Evolutionary conservation across 1,139 yeast genomes (phyloP).

Genomic region (Zhuliangozyma parablackwelliae): DNA sequence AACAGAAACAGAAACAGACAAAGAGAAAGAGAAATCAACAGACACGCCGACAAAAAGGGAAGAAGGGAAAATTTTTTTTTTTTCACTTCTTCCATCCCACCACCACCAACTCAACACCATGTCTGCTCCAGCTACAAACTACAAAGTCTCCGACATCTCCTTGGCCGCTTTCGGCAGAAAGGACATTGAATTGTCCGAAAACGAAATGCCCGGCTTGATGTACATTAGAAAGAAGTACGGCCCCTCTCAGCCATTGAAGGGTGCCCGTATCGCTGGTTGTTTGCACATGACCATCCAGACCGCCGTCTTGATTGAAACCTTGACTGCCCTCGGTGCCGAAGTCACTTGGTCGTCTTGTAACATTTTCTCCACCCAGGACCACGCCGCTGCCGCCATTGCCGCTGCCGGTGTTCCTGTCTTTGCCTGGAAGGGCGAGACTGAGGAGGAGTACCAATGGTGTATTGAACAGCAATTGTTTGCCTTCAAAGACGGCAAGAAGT

Average conservation of each 20-base stretch:
- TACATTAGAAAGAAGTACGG: constrained; percentile 95
- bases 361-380: constrained; percentile 99
- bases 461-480: constrained; percentile 98
- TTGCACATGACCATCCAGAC: constrained; percentile 99
- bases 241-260: constrained; percentile 89
- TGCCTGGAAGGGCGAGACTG: constrained; percentile 99
- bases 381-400: constrained; percentile 99
- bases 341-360: constrained; percentile 99
- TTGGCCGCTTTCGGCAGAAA: constrained; percentile 99
- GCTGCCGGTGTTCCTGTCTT: constrained; percentile 99
- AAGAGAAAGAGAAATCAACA: no score
- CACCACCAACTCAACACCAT: constrained; percentile 7
- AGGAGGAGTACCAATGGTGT: constrained; percentile 99
- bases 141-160: constrained; percentile 97
- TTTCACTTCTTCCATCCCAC: not conserved
- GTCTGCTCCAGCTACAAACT: constrained; percentile 48
- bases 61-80: not conserved
- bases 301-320: constrained; percentile 97
- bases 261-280: constrained; percentile 99
- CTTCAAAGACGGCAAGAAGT: constrained; percentile 93
- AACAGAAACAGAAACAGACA: no score
- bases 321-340: constrained; percentile 98
- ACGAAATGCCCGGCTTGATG: constrained; percentile 99
- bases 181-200: constrained; percentile 98
- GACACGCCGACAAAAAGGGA: no score